phyloP scores from a whole-genome alignment of 2,329 filamentous ascomycete genomes.

The Chrysoporthe puriensis region DNA sequence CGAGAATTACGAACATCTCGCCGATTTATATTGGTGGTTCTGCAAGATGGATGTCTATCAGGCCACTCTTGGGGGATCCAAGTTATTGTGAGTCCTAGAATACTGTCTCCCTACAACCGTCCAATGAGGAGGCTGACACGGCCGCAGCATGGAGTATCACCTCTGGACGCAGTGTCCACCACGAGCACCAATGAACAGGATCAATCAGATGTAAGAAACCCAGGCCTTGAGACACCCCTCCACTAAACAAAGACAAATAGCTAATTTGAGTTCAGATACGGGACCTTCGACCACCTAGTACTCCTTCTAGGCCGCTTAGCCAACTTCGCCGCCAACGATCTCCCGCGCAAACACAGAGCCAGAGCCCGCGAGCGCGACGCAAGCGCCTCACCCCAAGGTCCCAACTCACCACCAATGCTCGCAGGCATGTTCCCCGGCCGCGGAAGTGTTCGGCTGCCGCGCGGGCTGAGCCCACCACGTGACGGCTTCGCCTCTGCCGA shows the following conservation, averaged over 20 bases:
- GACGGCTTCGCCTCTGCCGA: constrained; percentile 45
- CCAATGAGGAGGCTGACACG: constrained; percentile 32
- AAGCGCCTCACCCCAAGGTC: constrained; percentile 47
- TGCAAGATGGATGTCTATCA: constrained; percentile 93
- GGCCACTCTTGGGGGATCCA: constrained; percentile 83
- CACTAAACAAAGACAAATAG: background rate
- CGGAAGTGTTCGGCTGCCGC: constrained; percentile 53
- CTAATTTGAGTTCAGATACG: constrained; percentile 62
- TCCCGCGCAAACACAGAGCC: constrained; percentile 74
- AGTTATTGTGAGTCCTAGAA: constrained; percentile 70
- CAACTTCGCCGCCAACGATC: constrained; percentile 77
- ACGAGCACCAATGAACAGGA: constrained; percentile 74
- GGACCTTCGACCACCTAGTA: constrained; percentile 85
- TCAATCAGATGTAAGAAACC: constrained; percentile 68
- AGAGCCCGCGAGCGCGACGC: constrained; percentile 54
- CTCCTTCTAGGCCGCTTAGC: constrained; percentile 79
- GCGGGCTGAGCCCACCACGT: constrained; percentile 57
- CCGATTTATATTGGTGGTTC: constrained; percentile 96
- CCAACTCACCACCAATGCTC: constrained; percentile 50
- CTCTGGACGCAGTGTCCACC: constrained; percentile 88
- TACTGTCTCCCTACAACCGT: background rate
- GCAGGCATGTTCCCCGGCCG: constrained; percentile 60
- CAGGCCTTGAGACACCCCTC: background rate
- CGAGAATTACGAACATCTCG: constrained; percentile 76
- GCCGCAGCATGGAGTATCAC: constrained; percentile 72